Base-by-base conservation (phyloP, 768 basidiomycete genomes). In the Suillus discolor region DNA sequence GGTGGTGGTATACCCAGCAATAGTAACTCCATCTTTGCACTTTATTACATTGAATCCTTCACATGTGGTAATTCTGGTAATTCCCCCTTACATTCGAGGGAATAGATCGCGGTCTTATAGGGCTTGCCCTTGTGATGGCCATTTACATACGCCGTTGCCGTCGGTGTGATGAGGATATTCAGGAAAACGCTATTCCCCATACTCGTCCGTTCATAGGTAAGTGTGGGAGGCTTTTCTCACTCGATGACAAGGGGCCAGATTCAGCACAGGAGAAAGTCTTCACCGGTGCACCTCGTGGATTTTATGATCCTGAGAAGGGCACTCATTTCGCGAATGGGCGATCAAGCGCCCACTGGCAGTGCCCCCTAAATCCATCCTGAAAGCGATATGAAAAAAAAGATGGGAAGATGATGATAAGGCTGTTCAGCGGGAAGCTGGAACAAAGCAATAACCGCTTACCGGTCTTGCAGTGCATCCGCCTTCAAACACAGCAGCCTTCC, bases 21-120 rank as follows among this genome's bases (percentile, higher is more conserved):
- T 47, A 53, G 28, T 63, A 55, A 53, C 53, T 65, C 54, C 44
- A 25, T 28, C n/a, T 39, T 38, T 15, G 34, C 47, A 67, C 65
- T 69, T 64, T 61, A 65, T 70, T 64, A 63, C 39, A 44, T 47
- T 63, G 60, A 23, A 42, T 42, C 11, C 31, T 63, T 66, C 65
- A 63, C 71, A 71, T 68, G 76, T 71, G 65, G 71, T 70, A n/a
- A 67, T 70, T 68, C 70, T 71, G 71, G 68, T 34, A 65, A 75
- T 72, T 45, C 71, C 69, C 69, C 67, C 68, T 45, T 71, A 60
- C 71, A 66, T 75, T 64, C 68, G 68, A 70, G 51, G 63, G 31
- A 71, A 68, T 66, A 65, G 62, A 51, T 31, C 23, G 62, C 39
- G 44, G 70, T 75, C 68, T 68, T 65, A 67, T 66, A 65, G 47